phyloP scores from a whole-genome alignment of 2,329 filamentous ascomycete genomes.

The Fusarium phyllophilum region DNA sequence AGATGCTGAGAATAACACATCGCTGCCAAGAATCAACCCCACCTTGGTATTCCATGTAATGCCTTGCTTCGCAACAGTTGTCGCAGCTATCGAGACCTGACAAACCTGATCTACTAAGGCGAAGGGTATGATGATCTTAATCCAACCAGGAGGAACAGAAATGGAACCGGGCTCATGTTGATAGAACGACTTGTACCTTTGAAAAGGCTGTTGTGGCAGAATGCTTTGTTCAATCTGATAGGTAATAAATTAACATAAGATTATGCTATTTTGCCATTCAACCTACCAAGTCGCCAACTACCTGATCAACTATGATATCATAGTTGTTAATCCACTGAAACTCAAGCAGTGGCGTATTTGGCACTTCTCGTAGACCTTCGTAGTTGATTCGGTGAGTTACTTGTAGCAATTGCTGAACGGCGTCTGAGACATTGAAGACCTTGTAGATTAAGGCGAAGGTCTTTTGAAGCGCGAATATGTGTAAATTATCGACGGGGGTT shows the following conservation, averaged over 20 bases:
- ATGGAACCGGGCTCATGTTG: neutral
- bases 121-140: neutral
- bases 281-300: neutral
- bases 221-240: neutral
- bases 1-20: neutral
- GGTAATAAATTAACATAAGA: neutral
- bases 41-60: accelerated
- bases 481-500: accelerated
- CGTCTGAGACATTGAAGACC: neutral
- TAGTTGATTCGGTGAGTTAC: accelerated
- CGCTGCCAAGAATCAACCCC: accelerated
- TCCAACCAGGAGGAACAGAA: neutral
- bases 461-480: accelerated
- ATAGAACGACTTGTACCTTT: neutral
- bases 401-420: neutral
- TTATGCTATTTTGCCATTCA: accelerated
- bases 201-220: neutral
- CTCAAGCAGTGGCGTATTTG: neutral
- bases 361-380: neutral
- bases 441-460: neutral
- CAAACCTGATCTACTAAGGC: accelerated
- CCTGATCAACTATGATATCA: neutral
- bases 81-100: neutral
- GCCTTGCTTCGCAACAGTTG: neutral
- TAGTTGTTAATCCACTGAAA: accelerated